Evolutionary conservation across 768 basidiomycete genomes (phyloP), one percentile per base, ranked within the genome.

Genomic region (Tylopilus sp.): DNA sequence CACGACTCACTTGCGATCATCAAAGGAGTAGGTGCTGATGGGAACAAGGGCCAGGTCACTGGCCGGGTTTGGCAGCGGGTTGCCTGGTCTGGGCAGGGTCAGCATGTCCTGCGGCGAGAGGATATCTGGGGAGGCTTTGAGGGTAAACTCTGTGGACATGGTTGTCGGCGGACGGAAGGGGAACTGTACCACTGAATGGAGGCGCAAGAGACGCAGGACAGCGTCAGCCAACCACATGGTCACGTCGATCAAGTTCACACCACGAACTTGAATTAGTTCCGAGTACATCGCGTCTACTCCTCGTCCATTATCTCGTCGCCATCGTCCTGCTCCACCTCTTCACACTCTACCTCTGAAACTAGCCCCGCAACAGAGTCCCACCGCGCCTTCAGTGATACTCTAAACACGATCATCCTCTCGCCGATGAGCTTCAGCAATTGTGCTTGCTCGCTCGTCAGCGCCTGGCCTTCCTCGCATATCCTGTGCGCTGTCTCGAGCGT

Each of bases 371-470:
- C 74, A 42, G 84, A 79, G 57, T 86, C 82, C 89, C 90, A 93
- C 51, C 85, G 73, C 39, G 82, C 79, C 48, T 81, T 76, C 51
- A 91, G 68, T n/a, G 75, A 78, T 21, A 92, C 83, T 55, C 81
- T 76, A 69, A 95, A 95, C 43, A 77, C 79, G 3, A 93, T 93
- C 88, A 95, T 88, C 71, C 82, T 86, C 62, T 93, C 81, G 11
- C 91, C 92, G 38, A 93, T 81, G 54, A 98, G 75, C 75, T 98
- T 98, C 55, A 99, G 73, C 41, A 98, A 73, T 70, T 98, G 91
- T 23, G 94, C 85, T 73, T 98, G 90, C 70, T 98, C 95, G 48
- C 80, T 69, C 4, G 88, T 86, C 56, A 99, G 73, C 47, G 71
- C 71, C 58, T 91, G 86, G 43, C 91, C 95, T 67, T 88, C 72